Percentiles rank a stretch among this genome's conserved stretches.
These are phyloP conservation scores for Corynascus novoguineensis DNA, from an alignment of 495 filamentous ascomycete genomes.

Conservation along the genomic window DNA sequence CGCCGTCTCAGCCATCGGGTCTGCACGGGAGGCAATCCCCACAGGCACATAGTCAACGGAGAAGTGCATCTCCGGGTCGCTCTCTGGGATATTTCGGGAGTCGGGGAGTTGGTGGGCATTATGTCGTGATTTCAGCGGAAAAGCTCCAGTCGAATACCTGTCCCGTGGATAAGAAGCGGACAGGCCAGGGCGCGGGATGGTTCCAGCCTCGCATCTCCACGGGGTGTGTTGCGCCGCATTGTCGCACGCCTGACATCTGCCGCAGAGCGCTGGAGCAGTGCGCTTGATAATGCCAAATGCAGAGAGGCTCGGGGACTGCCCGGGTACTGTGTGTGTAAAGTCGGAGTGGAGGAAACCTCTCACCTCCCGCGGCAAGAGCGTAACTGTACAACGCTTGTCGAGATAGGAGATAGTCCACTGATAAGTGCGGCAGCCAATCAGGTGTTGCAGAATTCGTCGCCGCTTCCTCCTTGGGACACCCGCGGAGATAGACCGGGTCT, in stretches of 20 bases:
- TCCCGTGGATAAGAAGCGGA: not conserved
- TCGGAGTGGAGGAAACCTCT: not conserved
- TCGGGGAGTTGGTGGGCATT: not conserved
- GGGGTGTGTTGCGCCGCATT: not conserved
- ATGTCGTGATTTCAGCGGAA: slow-evolving; percentile 3
- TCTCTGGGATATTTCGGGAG: not conserved
- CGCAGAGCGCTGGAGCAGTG: not conserved
- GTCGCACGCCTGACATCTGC: slow-evolving; percentile 1
- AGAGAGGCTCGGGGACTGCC: not conserved
- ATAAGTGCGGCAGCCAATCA: slow-evolving; percentile 16
- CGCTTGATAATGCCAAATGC: not conserved
- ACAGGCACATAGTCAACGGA: not conserved
- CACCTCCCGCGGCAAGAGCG: not conserved
- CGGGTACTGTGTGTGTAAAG: not conserved
- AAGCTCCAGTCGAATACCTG: not conserved
- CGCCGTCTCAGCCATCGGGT: not conserved
- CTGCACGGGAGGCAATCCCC: not conserved
- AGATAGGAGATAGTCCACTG: slow-evolving; percentile 10
- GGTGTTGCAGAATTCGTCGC: not conserved
- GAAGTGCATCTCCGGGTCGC: not conserved
- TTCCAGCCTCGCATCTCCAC: slow-evolving; percentile 13
- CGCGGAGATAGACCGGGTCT: slow-evolving; percentile 10
- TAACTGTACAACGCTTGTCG: not conserved
- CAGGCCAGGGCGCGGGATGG: slow-evolving; percentile 8
- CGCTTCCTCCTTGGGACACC: slow-evolving; percentile 9